phyloP scores from a whole-genome alignment of 768 basidiomycete species.

The Dentipellis fragilis region DNA sequence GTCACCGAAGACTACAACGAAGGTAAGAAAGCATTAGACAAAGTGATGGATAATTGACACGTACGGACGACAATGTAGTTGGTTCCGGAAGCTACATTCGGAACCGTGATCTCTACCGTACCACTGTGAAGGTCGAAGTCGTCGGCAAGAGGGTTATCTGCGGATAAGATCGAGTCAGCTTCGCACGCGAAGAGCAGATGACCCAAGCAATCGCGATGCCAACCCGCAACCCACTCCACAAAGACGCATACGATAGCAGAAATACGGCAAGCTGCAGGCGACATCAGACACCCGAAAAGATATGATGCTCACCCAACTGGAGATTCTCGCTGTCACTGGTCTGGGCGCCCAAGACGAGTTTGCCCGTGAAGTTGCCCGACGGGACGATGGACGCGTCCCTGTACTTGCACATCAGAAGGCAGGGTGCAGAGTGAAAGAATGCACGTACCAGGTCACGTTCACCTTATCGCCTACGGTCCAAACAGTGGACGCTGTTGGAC shows the following conservation, averaged over 20 bases:
- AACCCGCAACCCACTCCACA: neutral
- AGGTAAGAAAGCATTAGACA: neutral
- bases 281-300: neutral
- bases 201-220: neutral
- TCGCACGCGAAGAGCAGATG: neutral
- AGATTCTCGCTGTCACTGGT: constrained; percentile 28
- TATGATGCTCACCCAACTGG: constrained; percentile 33
- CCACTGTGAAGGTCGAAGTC: constrained; percentile 29
- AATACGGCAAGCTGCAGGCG: neutral
- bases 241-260: neutral
- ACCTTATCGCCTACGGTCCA: constrained; percentile 31
- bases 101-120: constrained; percentile 26
- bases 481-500: constrained; percentile 20
- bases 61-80: constrained; percentile 33
- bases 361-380: constrained; percentile 24
- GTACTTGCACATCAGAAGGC: neutral
- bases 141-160: constrained; percentile 24
- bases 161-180: neutral
- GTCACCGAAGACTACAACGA: constrained; percentile 34
- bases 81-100: constrained; percentile 21
- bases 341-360: constrained; percentile 35
- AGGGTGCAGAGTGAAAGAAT: neutral
- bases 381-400: constrained; percentile 29
- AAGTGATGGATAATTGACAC: constrained; percentile 11
- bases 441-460: constrained; percentile 32